Conservation (phyloP, 345 rosid genomes). For the Acer campestre region DNA sequence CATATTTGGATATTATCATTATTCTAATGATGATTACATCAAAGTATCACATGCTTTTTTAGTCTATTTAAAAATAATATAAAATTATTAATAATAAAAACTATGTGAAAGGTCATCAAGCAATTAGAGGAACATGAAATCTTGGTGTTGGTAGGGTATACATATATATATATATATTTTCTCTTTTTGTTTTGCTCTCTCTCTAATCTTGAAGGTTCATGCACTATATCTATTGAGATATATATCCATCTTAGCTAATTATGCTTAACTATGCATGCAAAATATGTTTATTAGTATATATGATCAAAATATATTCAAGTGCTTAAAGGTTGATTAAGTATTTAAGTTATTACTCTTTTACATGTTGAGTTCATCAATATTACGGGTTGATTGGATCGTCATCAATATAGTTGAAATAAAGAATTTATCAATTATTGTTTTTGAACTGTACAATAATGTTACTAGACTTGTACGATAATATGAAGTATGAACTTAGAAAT, state of each 20-base stretch:
- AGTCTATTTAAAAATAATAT: too few species aligned
- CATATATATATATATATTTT: too few species aligned
- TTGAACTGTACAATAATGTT: not conserved
- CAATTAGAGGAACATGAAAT: slow-evolving; percentile 3
- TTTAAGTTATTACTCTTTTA: too few species aligned
- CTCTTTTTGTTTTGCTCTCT: not conserved
- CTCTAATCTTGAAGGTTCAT: slow-evolving; percentile 13
- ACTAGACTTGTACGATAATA: too few species aligned
- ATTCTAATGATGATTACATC: not conserved
- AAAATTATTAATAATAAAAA: not conserved
- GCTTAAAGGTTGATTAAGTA: not conserved
- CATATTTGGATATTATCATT: not conserved
- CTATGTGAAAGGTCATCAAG: not conserved
- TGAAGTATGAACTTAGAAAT: too few species aligned
- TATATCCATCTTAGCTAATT: not conserved
- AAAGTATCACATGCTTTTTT: not conserved
- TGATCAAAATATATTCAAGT: not conserved
- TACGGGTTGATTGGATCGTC: not conserved
- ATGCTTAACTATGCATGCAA: not conserved
- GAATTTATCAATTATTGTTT: too few species aligned
- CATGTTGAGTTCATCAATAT: not conserved
- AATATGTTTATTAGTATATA: not conserved
- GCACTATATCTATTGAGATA: not conserved
- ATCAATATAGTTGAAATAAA: not conserved
- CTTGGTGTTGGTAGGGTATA: slow-evolving; percentile 1